These are phyloP conservation scores for Flaveria trinervia DNA, from an alignment of 129 eudicot species.

Conservation along the genomic window DNA sequence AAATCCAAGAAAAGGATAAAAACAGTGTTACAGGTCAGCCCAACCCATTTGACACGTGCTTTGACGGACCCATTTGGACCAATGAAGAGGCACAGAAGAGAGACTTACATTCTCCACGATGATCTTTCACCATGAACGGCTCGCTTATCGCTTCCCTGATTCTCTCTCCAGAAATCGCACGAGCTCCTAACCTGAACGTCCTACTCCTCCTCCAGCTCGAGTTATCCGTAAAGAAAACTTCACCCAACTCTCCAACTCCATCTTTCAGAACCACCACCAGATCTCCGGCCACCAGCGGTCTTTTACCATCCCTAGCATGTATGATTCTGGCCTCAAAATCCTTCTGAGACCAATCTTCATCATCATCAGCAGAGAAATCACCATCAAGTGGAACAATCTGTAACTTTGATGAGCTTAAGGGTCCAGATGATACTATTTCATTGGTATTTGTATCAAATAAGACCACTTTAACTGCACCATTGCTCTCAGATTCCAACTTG, in stretches of 20 bases:
- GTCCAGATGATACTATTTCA: constrained; percentile 48
- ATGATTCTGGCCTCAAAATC: constrained; percentile 53
- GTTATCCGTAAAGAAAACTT: constrained; percentile 72
- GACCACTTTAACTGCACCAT: constrained; percentile 44
- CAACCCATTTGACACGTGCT: not conserved
- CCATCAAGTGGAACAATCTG: constrained; percentile 67
- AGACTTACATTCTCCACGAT: constrained; percentile 88
- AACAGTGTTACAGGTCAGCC: not conserved
- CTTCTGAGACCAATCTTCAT: constrained; percentile 63
- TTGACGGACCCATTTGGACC: constrained; percentile 7
- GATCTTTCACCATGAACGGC: constrained; percentile 73
- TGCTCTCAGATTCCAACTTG: constrained; percentile 46
- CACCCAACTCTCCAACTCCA: constrained; percentile 70
- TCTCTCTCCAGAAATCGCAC: constrained; percentile 33
- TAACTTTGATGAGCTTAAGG: constrained; percentile 54
- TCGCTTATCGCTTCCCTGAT: constrained; percentile 72
- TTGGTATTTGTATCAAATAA: constrained; percentile 53
- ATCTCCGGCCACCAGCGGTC: constrained; percentile 75
- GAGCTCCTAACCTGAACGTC: constrained; percentile 69
- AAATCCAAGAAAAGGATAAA: not conserved
- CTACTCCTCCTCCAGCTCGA: constrained; percentile 86
- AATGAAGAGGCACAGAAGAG: constrained; percentile 1
- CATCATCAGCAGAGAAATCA: constrained; percentile 61
- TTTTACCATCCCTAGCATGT: constrained; percentile 69
- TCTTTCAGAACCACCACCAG: constrained; percentile 39